Conservation (phyloP, 768 basidiomycete genomes). For the Russula ochroleuca region DNA sequence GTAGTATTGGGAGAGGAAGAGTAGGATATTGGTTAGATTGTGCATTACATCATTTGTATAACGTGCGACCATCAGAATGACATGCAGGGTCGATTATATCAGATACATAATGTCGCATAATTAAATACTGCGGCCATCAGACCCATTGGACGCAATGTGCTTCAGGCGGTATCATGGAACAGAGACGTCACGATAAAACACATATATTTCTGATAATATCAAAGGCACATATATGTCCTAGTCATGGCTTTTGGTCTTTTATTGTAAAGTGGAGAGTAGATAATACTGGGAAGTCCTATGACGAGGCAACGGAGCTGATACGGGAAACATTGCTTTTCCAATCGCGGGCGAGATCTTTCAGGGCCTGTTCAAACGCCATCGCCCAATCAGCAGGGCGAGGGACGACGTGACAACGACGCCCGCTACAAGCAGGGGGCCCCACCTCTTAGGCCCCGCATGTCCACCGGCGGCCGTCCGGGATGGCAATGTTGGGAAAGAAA, state of each 20-base stretch:
- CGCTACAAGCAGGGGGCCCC: constrained; percentile 38
- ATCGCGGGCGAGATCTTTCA: not conserved
- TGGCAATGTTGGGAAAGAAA: constrained; percentile 39
- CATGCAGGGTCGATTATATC: not conserved
- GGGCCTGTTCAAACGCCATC: constrained; percentile 1
- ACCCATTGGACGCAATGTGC: not conserved
- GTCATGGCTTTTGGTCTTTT: not conserved
- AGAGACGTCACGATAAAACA: not conserved
- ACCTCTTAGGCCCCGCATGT: constrained; percentile 23
- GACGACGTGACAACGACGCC: constrained; percentile 40
- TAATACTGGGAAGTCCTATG: not conserved
- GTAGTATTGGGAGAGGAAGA: not conserved
- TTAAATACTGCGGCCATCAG: not conserved
- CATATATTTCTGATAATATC: not conserved
- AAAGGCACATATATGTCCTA: not conserved
- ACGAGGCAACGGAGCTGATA: not conserved
- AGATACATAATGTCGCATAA: not conserved
- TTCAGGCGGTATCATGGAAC: too few species aligned
- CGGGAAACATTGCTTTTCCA: not conserved
- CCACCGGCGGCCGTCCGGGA: constrained; percentile 37
- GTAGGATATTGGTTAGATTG: not conserved
- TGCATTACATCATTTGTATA: not conserved
- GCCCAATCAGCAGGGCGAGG: constrained; percentile 5
- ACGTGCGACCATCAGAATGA: not conserved
- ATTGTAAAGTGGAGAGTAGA: not conserved